Conservation (phyloP, 1,284 basidiomycete species). For the Sporisorium sorghi region DNA sequence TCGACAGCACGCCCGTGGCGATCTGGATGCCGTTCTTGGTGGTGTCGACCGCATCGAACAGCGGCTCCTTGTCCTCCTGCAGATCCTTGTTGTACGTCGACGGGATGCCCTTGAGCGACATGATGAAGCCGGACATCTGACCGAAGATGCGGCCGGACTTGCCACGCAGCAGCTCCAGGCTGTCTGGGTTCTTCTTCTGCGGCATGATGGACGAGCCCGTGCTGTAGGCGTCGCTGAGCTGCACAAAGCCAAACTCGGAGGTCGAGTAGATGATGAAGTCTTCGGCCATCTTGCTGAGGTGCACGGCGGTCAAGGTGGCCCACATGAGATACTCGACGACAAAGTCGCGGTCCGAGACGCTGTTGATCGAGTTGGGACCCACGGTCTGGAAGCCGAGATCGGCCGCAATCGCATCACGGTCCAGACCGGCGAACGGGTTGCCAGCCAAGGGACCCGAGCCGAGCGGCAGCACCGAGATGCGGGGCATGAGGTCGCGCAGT, state of each 20-base stretch:
- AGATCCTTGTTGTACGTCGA: conserved; percentile 99
- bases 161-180: conserved; percentile 90
- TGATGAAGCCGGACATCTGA: conserved; percentile 96
- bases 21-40: conserved; percentile 90
- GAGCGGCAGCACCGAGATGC: conserved; percentile 88
- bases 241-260: conserved; percentile 94
- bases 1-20: conserved; percentile 91
- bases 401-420: conserved; percentile 65
- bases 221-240: conserved; percentile 94
- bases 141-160: conserved; percentile 95
- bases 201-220: conserved; percentile 99
- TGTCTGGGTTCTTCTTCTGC: conserved; percentile 99
- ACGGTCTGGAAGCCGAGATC: conserved; percentile 67
- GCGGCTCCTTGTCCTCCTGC: conserved; percentile 97
- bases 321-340: conserved; percentile 97
- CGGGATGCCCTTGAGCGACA: conserved; percentile 95
- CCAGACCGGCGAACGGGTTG: conserved; percentile 80
- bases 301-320: conserved; percentile 89
- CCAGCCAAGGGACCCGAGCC: conserved; percentile 95
- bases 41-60: conserved; percentile 94
- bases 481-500: conserved; percentile 79
- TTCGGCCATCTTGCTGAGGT: conserved; percentile 93
- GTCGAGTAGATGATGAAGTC: conserved; percentile 97
- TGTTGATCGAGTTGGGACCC: conserved; percentile 71
- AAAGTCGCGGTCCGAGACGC: conserved; percentile 96